A percentile compares a stretch with the other conserved stretches of the same genome.
phyloP scores from a whole-genome alignment of 805 yeast genomes.

The Cyberlindnera americana region DNA sequence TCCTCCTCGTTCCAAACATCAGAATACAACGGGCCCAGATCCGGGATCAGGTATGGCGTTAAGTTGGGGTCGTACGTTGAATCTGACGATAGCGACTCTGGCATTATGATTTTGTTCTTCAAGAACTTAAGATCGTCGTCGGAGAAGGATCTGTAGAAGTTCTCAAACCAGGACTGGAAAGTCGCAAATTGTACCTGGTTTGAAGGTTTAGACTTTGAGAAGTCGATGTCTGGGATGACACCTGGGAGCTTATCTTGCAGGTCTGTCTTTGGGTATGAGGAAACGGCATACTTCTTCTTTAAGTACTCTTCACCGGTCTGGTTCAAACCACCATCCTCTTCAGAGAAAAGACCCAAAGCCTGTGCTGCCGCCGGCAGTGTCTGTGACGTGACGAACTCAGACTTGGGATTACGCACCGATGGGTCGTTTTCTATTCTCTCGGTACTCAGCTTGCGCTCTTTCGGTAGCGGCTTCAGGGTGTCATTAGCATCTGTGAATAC shows the following conservation, averaged over 20 bases:
- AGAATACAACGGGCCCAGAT: conserved; percentile 76
- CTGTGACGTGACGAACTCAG: conserved; percentile 71
- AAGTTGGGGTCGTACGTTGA: conserved; percentile 60
- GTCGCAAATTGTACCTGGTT: conserved; percentile 93
- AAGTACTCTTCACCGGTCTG: conserved; percentile 71
- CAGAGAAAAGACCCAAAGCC: conserved; percentile 62
- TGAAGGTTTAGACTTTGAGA: conserved; percentile 75
- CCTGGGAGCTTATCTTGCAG: conserved; percentile 80
- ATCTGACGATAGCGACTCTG: conserved; percentile 38
- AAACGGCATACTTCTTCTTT: conserved; percentile 78
- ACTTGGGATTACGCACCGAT: conserved; percentile 62
- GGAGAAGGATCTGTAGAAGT: conserved; percentile 68
- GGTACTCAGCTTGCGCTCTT: conserved; percentile 19
- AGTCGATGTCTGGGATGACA: conserved; percentile 79
- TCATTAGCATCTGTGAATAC: conserved; percentile 22
- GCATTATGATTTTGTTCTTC: conserved; percentile 55
- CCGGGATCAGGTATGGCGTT: conserved; percentile 79
- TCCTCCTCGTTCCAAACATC: conserved; percentile 89
- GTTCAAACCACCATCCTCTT: conserved; percentile 51
- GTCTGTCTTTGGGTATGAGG: conserved; percentile 82
- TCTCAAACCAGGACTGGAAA: conserved; percentile 80
- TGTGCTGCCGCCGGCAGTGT: conserved; percentile 63
- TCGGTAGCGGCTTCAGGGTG: conserved; percentile 1
- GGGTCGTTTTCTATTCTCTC: conserved; percentile 50
- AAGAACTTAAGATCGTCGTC: conserved; percentile 82